These are phyloP conservation scores for Stevia rebaudiana DNA, from an alignment of 140 eudicot genomes.

Conservation along the genomic window DNA sequence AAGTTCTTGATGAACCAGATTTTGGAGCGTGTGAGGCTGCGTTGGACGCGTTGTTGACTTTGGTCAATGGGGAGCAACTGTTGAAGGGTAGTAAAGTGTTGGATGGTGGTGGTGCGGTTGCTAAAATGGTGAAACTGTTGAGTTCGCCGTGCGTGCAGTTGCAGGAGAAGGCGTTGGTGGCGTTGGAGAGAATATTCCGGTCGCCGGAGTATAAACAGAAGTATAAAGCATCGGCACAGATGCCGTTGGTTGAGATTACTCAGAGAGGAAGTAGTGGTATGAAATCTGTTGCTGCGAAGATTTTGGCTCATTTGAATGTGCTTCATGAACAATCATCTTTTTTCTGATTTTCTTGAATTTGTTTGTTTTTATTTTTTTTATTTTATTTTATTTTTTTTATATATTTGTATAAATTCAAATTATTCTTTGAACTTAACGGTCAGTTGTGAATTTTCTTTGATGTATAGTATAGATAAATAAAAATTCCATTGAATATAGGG, in stretches of 20 bases:
- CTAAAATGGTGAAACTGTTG: conserved; percentile 41
- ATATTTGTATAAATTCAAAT: neutral
- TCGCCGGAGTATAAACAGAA: conserved; percentile 35
- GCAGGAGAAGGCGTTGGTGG: conserved; percentile 43
- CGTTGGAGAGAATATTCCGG: conserved; percentile 43
- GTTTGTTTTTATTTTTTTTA: too few species aligned
- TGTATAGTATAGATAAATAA: neutral
- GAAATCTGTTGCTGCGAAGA: conserved; percentile 56
- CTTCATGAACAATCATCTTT: conserved; percentile 45
- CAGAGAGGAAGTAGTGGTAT: conserved; percentile 45
- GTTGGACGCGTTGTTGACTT: conserved; percentile 39
- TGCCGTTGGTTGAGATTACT: conserved; percentile 51
- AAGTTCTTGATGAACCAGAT: conserved; percentile 33
- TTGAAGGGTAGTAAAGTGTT: conserved; percentile 47
- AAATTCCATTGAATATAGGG: neutral
- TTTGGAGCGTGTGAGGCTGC: conserved; percentile 40
- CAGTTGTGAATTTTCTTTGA: neutral
- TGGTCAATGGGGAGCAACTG: conserved; percentile 32
- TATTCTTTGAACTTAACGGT: neutral
- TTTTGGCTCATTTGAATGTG: conserved; percentile 44
- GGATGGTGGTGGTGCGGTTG: conserved; percentile 32
- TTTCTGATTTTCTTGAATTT: conserved; percentile 22
- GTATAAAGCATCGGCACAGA: conserved; percentile 36
- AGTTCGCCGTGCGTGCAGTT: conserved; percentile 28
- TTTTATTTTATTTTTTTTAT: neutral